Percentiles rank a stretch among this genome's conserved stretches.
phyloP scores from a whole-genome alignment of 2,329 filamentous ascomycete genomes.

The Diaporthe capsici region DNA sequence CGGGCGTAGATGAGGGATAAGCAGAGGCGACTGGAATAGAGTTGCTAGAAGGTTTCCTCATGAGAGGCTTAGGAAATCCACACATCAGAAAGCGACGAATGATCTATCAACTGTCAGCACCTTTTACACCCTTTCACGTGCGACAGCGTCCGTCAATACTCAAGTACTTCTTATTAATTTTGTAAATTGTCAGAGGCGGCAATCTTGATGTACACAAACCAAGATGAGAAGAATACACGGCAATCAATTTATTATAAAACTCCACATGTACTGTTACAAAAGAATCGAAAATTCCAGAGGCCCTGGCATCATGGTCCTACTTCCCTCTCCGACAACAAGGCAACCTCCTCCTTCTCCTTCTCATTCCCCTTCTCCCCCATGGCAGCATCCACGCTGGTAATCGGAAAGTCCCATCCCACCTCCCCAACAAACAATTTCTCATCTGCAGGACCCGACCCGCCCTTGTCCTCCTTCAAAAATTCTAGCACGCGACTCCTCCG shows the following conservation, averaged over 20 bases:
- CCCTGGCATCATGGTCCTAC: background rate
- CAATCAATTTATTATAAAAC: background rate
- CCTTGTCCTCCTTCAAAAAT: background rate
- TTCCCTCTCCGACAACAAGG: background rate
- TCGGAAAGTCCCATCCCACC: background rate
- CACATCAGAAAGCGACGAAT: too few relatives aligned
- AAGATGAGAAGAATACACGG: background rate
- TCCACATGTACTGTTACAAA: background rate
- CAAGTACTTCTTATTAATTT: background rate
- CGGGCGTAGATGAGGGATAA: background rate
- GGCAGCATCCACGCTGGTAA: background rate
- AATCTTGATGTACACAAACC: background rate
- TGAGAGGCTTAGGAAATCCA: too few relatives aligned
- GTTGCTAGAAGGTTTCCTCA: background rate
- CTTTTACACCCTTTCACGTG: background rate
- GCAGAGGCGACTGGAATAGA: background rate
- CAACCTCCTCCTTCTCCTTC: background rate
- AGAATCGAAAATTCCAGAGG: background rate
- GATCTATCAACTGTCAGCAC: too few relatives aligned
- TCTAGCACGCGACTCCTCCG: slow-evolving; percentile 9
- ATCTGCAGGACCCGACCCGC: background rate
- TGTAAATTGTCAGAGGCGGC: background rate
- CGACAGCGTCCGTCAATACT: background rate
- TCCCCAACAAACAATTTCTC: slow-evolving; percentile 2
- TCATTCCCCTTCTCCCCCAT: background rate